A percentile compares a stretch with the other conserved stretches of the same genome.
These are phyloP conservation scores for Taphrina sp. DNA, from an alignment of 1,139 yeast species.

Conservation along the genomic window DNA sequence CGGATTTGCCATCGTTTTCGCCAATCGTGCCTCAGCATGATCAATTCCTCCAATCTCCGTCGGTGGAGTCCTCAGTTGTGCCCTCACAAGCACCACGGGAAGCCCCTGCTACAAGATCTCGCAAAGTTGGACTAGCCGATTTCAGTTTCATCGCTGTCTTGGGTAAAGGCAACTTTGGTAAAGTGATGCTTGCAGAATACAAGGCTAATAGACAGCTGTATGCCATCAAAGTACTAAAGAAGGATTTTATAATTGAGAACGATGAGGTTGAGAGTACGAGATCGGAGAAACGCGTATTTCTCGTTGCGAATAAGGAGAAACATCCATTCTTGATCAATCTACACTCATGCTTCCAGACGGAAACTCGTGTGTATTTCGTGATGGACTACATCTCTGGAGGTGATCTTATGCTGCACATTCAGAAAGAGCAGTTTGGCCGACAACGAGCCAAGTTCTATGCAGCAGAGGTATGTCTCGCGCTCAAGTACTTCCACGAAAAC, in stretches of 20 bases:
- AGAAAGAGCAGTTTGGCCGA: constrained; percentile 82
- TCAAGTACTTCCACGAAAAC: constrained; percentile 90
- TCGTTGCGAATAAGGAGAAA: constrained; percentile 81
- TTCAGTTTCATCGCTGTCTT: constrained; percentile 75
- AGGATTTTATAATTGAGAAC: constrained; percentile 73
- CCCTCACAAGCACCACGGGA: constrained; percentile 35
- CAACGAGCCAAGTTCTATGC: constrained; percentile 95
- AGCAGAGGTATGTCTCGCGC: constrained; percentile 86
- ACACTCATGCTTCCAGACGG: constrained; percentile 96
- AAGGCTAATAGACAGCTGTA: constrained; percentile 63
- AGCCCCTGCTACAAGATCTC: constrained; percentile 1
- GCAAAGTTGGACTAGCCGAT: constrained; percentile 51
- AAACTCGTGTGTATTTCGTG: constrained; percentile 92
- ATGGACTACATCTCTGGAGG: constrained; percentile 99
- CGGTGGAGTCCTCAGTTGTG: constrained; percentile 37
- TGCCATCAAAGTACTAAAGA: constrained; percentile 85
- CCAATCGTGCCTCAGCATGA: constrained; percentile 15
- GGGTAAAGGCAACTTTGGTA: constrained; percentile 90
- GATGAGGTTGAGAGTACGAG: constrained; percentile 84
- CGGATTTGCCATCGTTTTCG: constrained; percentile 22
- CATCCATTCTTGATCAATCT: constrained; percentile 91
- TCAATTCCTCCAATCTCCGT: constrained; percentile 36
- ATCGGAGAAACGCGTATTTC: constrained; percentile 65
- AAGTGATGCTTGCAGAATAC: constrained; percentile 75
- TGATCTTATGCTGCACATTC: constrained; percentile 99